phyloP scores from a whole-genome alignment of 768 basidiomycete genomes.

The Suillus spraguei region DNA sequence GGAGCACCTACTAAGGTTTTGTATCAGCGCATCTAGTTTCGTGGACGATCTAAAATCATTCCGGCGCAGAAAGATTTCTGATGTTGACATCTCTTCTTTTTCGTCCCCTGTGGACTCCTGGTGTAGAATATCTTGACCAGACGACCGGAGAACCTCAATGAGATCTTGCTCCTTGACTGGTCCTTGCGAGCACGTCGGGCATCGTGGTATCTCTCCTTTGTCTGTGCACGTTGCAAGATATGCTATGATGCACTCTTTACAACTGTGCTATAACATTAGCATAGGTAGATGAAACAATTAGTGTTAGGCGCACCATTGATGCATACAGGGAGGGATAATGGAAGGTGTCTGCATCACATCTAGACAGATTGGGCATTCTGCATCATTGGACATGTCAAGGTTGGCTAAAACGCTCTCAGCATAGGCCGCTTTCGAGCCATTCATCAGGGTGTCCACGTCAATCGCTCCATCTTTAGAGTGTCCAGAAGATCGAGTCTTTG shows the following conservation, averaged over 20 bases:
- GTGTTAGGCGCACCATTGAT: conserved; percentile 59
- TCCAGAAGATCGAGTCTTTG: conserved; percentile 37
- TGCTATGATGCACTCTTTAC: conserved; percentile 87
- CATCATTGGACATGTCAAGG: conserved; percentile 47
- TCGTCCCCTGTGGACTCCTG: conserved; percentile 20
- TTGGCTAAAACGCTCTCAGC: conserved; percentile 67
- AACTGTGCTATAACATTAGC: conserved; percentile 45
- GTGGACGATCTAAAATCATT: conserved; percentile 91
- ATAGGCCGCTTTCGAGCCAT: conserved; percentile 43
- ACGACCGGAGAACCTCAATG: conserved; percentile 57
- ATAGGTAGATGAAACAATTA: not conserved
- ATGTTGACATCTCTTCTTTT: conserved; percentile 27
- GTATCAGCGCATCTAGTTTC: conserved; percentile 83
- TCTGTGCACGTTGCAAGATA: conserved; percentile 71
- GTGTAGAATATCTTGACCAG: conserved; percentile 11
- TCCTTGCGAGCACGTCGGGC: conserved; percentile 78
- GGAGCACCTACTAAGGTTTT: conserved; percentile 59
- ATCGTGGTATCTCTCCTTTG: conserved; percentile 68
- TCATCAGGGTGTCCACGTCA: conserved; percentile 62
- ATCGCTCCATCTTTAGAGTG: conserved; percentile 40
- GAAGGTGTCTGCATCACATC: conserved; percentile 74
- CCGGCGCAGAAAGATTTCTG: conserved; percentile 61
- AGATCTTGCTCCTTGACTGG: conserved; percentile 67
- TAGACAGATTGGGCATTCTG: conserved; percentile 83
- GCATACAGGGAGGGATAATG: conserved; percentile 76